Conservation (phyloP, 1,284 basidiomycete genomes). For the Meripilus lineatus region DNA sequence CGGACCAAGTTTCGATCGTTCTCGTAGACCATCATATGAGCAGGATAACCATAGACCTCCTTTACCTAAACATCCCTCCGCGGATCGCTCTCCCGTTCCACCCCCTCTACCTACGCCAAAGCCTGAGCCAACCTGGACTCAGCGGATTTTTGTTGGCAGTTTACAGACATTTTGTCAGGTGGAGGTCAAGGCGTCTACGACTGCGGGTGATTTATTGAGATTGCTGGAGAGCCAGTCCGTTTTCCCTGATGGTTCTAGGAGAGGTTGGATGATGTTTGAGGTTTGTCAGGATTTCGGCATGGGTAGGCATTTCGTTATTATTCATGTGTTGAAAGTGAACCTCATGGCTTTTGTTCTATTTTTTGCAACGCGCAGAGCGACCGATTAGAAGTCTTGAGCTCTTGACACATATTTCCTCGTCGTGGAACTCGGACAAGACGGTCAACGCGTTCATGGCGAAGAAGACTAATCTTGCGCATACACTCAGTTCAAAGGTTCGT, state of each 20-base stretch:
- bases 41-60: conserved; percentile 13
- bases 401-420: conserved; percentile 65
- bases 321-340: too few relatives aligned
- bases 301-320: conserved; percentile 47
- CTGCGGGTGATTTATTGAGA: conserved; percentile 60
- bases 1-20: conserved; percentile 19
- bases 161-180: conserved; percentile 70
- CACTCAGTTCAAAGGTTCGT: conserved; percentile 58
- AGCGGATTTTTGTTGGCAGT: conserved; percentile 69
- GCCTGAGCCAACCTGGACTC: conserved; percentile 39
- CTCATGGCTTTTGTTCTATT: conserved; percentile 4
- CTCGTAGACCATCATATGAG: conserved; percentile 8
- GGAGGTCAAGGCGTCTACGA: conserved; percentile 56
- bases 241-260: conserved; percentile 49
- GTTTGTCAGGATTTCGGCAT: conserved; percentile 80
- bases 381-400: conserved; percentile 82
- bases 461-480: conserved; percentile 55
- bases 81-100: conserved; percentile 4
- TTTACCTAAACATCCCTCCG: conserved; percentile 15
- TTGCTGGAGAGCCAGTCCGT: conserved; percentile 58
- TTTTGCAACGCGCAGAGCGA: conserved; percentile 53
- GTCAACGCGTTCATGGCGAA: conserved; percentile 76
- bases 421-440: conserved; percentile 79
- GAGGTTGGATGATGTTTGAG: conserved; percentile 77
- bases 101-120: conserved; percentile 7